phyloP scores from a whole-genome alignment of 1,139 yeast genomes.

The Debaryomyces subglobosus region DNA sequence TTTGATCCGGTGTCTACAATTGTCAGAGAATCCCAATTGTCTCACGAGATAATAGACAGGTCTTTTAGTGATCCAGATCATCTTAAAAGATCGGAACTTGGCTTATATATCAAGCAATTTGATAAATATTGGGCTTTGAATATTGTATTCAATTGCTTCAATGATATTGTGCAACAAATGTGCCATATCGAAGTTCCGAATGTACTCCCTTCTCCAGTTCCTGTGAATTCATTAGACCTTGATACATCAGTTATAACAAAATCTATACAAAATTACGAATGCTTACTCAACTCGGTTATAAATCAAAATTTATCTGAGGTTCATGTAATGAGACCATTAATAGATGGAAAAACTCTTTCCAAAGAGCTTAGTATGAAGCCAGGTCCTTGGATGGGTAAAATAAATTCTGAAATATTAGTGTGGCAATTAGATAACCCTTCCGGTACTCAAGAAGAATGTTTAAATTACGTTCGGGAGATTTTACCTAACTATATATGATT shows the following conservation, averaged over 20 bases:
- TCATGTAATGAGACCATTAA: conserved; percentile 51
- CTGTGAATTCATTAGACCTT: background rate
- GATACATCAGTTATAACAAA: background rate
- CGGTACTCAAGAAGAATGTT: conserved; percentile 54
- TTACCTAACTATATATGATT: conserved; percentile 15
- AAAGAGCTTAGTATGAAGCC: conserved; percentile 59
- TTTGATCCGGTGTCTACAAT: conserved; percentile 53
- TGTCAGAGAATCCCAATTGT: conserved; percentile 19
- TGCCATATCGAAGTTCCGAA: background rate
- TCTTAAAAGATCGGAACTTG: conserved; percentile 59
- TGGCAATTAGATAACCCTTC: conserved; percentile 81
- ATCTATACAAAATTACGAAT: conserved; percentile 32
- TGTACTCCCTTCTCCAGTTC: background rate
- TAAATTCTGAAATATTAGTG: conserved; percentile 56
- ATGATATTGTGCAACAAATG: conserved; percentile 24
- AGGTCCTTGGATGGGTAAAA: conserved; percentile 80
- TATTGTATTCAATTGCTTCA: conserved; percentile 33
- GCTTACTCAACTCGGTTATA: conserved; percentile 29
- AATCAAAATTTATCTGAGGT: conserved; percentile 41
- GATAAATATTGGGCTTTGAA: conserved; percentile 56
- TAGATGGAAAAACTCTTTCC: conserved; percentile 72
- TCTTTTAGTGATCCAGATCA: conserved; percentile 25
- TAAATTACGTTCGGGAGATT: conserved; percentile 42
- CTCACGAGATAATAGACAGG: conserved; percentile 17
- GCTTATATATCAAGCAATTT: conserved; percentile 58